phyloP scores from a whole-genome alignment of 1,284 basidiomycete species.

The Leccinum pseudoinsigne region DNA sequence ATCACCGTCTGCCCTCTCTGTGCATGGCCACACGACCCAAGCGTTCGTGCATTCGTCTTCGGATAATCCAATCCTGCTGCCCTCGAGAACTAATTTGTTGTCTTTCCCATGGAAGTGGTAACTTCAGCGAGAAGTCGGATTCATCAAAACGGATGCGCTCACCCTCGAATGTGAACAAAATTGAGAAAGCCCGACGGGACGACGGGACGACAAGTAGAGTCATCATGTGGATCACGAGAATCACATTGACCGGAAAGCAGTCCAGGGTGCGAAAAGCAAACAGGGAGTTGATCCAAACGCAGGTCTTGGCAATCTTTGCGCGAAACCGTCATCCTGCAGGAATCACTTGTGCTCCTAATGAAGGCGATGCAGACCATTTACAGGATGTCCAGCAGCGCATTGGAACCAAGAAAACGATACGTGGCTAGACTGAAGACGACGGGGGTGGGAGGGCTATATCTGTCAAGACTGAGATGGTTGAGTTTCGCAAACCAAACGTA shows the following conservation, averaged over 20 bases:
- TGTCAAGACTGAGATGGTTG: constrained; percentile 19
- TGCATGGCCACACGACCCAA: constrained; percentile 20
- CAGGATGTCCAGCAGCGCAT: constrained; percentile 10
- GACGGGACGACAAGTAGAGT: constrained; percentile 6
- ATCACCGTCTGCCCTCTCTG: constrained; percentile 21
- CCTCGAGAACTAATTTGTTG: constrained; percentile 37
- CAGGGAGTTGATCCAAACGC: constrained; percentile 11
- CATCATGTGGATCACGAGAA: constrained; percentile 4
- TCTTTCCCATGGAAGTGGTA: constrained; percentile 19
- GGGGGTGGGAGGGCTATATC: constrained; percentile 27
- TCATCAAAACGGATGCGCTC: constrained; percentile 3
- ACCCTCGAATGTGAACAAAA: constrained; percentile 12
- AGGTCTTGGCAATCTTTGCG: constrained; percentile 31
- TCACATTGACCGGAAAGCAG: constrained; percentile 18
- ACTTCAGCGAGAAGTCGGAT: constrained; percentile 24
- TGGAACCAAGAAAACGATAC: constrained; percentile 21
- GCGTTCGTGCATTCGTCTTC: constrained; percentile 8
- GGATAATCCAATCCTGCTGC: constrained; percentile 20
- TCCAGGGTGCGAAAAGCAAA: constrained; percentile 14
- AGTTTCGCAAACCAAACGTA: constrained; percentile 16
- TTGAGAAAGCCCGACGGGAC: constrained; percentile 9
- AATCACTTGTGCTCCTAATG: constrained; percentile 8
- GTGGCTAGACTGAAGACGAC: constrained; percentile 20
- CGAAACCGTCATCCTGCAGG: constrained; percentile 2
- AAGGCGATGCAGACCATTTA: constrained; percentile 19